Evolutionary conservation across 1,139 yeast species (phyloP).

Genomic region (Pichia sp.): DNA sequence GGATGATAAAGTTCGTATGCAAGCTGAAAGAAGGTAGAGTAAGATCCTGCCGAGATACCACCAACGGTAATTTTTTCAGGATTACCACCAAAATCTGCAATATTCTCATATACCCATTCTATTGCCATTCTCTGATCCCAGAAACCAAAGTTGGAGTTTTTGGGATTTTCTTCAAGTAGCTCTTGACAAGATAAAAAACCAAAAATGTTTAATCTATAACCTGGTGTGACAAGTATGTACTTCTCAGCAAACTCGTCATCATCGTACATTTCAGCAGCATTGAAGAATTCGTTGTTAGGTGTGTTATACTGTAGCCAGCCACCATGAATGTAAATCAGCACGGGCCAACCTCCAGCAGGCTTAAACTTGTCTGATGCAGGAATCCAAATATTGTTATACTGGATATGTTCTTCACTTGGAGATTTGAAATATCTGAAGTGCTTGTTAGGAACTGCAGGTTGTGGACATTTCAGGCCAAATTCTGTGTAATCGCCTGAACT

Average conservation of each 20-base stretch:
- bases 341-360: conserved; percentile 35
- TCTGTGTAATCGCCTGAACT: conserved; percentile 30
- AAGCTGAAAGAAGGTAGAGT: conserved; percentile 31
- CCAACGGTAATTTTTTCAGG: conserved; percentile 27
- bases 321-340: conserved; percentile 34
- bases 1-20: conserved; percentile 33
- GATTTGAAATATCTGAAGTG: conserved; percentile 19
- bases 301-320: conserved; percentile 35
- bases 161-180: conserved; percentile 24
- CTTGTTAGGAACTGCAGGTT: conserved; percentile 27
- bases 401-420: conserved; percentile 28
- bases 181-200: conserved; percentile 32
- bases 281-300: conserved; percentile 22
- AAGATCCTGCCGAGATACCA: conserved; percentile 30
- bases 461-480: conserved; percentile 30
- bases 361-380: conserved; percentile 27
- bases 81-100: conserved; percentile 29
- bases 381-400: conserved; percentile 35
- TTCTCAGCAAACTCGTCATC: conserved; percentile 24
- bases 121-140: conserved; percentile 36
- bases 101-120: conserved; percentile 33
- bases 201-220: conserved; percentile 34
- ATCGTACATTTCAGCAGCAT: conserved; percentile 23
- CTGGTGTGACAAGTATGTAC: conserved; percentile 33
- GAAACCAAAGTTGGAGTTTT: conserved; percentile 32